Conservation (phyloP, 192 early-diverging fungal genomes). For the Oehlia diaphana region DNA sequence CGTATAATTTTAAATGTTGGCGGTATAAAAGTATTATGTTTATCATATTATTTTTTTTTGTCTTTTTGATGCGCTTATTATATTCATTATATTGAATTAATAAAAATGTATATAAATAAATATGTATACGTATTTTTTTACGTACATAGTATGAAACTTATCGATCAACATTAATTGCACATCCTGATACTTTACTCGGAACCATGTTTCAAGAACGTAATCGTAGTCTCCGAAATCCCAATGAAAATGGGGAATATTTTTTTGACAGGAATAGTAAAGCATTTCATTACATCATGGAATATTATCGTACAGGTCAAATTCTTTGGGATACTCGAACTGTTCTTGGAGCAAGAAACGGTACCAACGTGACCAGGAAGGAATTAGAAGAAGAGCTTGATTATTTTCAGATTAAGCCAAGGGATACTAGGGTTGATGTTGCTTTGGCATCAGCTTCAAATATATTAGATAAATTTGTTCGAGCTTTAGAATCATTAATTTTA, state of each 20-base stretch:
- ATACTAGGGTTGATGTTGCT: neutral
- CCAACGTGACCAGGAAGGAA: neutral
- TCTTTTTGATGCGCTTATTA: neutral
- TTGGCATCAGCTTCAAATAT: neutral
- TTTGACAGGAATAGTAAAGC: slow-evolving; percentile 28
- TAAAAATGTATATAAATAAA: neutral
- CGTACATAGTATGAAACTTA: slow-evolving; percentile 18
- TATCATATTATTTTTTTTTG: neutral
- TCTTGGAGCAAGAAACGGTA: neutral
- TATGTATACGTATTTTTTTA: neutral
- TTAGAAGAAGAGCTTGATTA: slow-evolving; percentile 8
- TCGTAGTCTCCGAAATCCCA: neutral
- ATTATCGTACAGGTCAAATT: slow-evolving; percentile 26
- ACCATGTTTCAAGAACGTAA: slow-evolving; percentile 24
- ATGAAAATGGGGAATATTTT: slow-evolving; percentile 24
- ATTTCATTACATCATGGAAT: slow-evolving; percentile 26
- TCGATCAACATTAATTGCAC: slow-evolving; percentile 17
- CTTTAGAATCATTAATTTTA: neutral
- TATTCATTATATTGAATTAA: neutral
- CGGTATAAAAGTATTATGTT: neutral
- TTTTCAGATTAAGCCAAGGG: neutral
- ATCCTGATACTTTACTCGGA: slow-evolving; percentile 28
- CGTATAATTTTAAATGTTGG: slow-evolving; percentile 18
- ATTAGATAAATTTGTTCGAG: neutral
- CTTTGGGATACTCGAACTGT: neutral